phyloP scores from a whole-genome alignment of 805 yeast genomes.

The Pichia phayaonensis region DNA sequence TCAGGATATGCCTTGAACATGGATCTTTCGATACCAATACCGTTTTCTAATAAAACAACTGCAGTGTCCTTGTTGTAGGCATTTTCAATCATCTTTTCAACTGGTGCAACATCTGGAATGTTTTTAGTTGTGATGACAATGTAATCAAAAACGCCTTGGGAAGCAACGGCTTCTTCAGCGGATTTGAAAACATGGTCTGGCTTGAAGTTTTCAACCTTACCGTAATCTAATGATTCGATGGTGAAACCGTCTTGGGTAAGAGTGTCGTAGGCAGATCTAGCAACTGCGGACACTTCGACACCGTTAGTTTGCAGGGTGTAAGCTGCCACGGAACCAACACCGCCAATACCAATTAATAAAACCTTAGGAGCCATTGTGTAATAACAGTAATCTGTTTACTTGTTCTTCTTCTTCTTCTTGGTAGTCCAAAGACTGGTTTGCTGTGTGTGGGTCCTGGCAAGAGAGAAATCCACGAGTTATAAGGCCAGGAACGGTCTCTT shows the following conservation, averaged over 20 bases:
- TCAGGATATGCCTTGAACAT: constrained; percentile 28
- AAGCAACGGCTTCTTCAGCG: constrained; percentile 38
- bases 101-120: constrained; percentile 51
- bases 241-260: constrained; percentile 48
- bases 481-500: too few species aligned
- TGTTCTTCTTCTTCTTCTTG: too few species aligned
- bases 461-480: too few species aligned
- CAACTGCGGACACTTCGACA: constrained; percentile 51
- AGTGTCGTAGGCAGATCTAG: constrained; percentile 55
- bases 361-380: constrained; percentile 31
- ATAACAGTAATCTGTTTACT: too few species aligned
- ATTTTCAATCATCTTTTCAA: constrained; percentile 30
- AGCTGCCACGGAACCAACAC: constrained; percentile 77
- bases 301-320: constrained; percentile 46
- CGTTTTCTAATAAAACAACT: constrained; percentile 34
- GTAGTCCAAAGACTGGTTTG: too few species aligned
- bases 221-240: constrained; percentile 58
- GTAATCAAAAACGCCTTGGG: constrained; percentile 40
- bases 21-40: constrained; percentile 32
- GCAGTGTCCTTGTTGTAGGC: constrained; percentile 25
- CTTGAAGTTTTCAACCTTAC: constrained; percentile 43
- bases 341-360: constrained; percentile 74
- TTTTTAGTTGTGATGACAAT: constrained; percentile 56
- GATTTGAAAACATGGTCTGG: constrained; percentile 39
- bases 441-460: too few species aligned